Evolutionary conservation across 2,329 filamentous ascomycete species (phyloP), one percentile per base, ranked within the genome.

Genomic region (Monilinia fructigena): DNA sequence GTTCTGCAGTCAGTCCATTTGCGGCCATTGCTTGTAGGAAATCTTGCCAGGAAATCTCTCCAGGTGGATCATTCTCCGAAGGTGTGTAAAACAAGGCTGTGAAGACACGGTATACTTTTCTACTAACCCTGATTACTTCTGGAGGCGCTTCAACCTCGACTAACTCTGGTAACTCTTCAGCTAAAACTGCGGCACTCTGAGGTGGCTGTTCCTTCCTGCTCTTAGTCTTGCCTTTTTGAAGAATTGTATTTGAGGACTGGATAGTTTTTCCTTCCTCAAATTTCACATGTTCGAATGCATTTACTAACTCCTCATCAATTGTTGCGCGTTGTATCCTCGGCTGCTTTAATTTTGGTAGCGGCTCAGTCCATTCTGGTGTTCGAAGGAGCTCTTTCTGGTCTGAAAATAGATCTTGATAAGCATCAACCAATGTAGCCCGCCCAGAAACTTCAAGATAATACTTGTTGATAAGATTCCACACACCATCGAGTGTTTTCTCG

Each of bases 11-110:
- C 16, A 58, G 7, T 26, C 55, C 55, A 4, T 23, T 38, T 7
- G 55, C 38, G 4, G 38, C 55, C 55, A 58, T 58, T 58, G 38
- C 55, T 42, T 45, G 55, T 45, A 45, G 38, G 10, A 45, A 58
- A 8, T 45, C 55, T 26, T 58, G 38, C 55, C 38, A 45, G 4
- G 55, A 16, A 28, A 58, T 58, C 10, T 58, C 55, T 45, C 38
- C 55, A 12, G 55, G 55, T 45, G 55, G 38, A 28, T 58, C 55
- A 20, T 45, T 45, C 38, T 58, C 55, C 3, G 55, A 45, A 45
- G 38, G 38, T 1, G 55, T 58, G 55, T 58, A 45, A 10, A 58
- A 58, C 10, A 45, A 45, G 10, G 16, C 38, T 20, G 38, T 58
- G 11, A 58, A 58, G 16, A 58, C 38, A 20, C 55, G 38, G 4